Conservation (phyloP, 108 stramenopile genomes). For the Parmales sp. region DNA sequence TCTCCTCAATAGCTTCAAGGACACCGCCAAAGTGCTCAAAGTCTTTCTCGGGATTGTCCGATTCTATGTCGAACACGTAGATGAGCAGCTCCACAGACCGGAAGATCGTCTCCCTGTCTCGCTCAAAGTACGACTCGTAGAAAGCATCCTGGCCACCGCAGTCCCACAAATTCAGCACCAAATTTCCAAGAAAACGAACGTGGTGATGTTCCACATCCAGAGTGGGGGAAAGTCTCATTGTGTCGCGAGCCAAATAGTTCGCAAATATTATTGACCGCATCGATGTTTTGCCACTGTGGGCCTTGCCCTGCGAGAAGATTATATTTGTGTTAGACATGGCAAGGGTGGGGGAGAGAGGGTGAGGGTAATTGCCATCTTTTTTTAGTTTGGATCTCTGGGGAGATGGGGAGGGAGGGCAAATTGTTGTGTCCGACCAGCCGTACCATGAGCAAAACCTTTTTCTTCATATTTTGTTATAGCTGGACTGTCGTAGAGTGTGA, state of each 20-base stretch:
- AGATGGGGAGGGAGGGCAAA: not conserved
- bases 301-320: constrained; percentile 93
- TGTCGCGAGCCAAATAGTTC: constrained; percentile 93
- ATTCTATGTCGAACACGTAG: constrained; percentile 97
- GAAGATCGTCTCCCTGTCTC: constrained; percentile 95
- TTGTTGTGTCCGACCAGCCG: not conserved
- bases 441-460: constrained; percentile 12
- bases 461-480: not conserved
- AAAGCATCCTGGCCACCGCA: constrained; percentile 98
- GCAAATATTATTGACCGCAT: constrained; percentile 94
- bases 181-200: constrained; percentile 94
- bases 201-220: constrained; percentile 95
- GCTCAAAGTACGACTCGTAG: constrained; percentile 93
- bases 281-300: constrained; percentile 80
- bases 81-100: constrained; percentile 90
- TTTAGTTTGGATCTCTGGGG: too few species aligned
- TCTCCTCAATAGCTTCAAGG: constrained; percentile 84
- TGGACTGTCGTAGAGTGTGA: not conserved
- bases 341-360: too few species aligned
- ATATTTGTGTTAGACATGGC: too few species aligned
- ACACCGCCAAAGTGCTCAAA: constrained; percentile 81
- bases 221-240: constrained; percentile 85
- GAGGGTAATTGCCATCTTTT: too few species aligned
- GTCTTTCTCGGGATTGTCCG: constrained; percentile 73
- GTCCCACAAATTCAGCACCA: constrained; percentile 98